These are phyloP conservation scores for Agrostemma githago DNA, from an alignment of 148 eudicot genomes.

Conservation along the genomic window DNA sequence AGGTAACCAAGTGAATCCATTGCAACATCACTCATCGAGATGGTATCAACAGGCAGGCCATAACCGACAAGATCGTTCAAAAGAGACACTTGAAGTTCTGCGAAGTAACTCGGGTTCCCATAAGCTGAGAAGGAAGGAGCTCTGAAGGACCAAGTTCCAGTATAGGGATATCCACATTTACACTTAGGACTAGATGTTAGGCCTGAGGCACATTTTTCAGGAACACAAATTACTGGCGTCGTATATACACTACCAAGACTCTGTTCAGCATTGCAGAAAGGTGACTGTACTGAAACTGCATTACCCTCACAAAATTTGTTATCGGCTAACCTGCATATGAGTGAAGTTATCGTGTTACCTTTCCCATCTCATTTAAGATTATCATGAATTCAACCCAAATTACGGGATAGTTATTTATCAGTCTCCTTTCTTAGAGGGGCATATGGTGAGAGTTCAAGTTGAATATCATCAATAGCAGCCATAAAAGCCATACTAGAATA, in stretches of 20 bases:
- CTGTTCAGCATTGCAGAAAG: constrained; percentile 34
- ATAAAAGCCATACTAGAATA: background rate
- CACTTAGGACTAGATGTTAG: constrained; percentile 65
- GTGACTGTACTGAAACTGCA: background rate
- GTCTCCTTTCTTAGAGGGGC: too few relatives aligned
- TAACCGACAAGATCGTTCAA: constrained; percentile 12
- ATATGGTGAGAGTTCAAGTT: too few relatives aligned
- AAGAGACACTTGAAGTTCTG: constrained; percentile 33
- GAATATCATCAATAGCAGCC: constrained; percentile 1
- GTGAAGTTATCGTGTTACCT: background rate
- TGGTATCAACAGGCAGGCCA: constrained; percentile 58
- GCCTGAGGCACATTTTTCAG: constrained; percentile 35
- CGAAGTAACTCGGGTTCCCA: constrained; percentile 30
- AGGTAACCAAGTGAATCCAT: constrained; percentile 36
- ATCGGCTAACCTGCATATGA: constrained; percentile 43
- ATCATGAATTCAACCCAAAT: too few relatives aligned
- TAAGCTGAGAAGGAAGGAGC: constrained; percentile 56
- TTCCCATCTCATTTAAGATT: background rate
- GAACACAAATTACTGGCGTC: constrained; percentile 42
- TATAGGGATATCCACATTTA: constrained; percentile 65
- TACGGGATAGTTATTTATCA: too few relatives aligned
- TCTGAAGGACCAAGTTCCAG: constrained; percentile 50
- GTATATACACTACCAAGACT: constrained; percentile 31
- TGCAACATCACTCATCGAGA: constrained; percentile 44
- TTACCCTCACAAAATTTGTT: constrained; percentile 46